Percentiles rank a stretch among this genome's conserved stretches.
phyloP scores from a whole-genome alignment of 2,329 filamentous ascomycete species.

The Shiraia bambusicola region DNA sequence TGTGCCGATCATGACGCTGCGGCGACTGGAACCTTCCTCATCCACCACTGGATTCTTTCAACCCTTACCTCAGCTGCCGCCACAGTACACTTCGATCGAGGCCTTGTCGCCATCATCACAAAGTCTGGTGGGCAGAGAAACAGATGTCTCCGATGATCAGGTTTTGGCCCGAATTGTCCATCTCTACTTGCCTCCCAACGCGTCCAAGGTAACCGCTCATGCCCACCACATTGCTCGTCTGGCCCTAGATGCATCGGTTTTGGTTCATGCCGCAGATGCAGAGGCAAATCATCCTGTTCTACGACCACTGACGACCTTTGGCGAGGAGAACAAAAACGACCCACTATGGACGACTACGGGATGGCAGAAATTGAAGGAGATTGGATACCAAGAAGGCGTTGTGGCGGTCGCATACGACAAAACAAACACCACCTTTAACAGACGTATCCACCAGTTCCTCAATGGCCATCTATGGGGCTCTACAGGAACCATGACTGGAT shows the following conservation, averaged over 20 bases:
- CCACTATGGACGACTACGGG: conserved; percentile 66
- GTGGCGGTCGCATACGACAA: conserved; percentile 63
- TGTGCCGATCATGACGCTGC: conserved; percentile 28
- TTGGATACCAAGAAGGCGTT: conserved; percentile 60
- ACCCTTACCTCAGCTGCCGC: conserved; percentile 24
- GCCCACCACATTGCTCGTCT: conserved; percentile 24
- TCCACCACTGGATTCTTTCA: conserved; percentile 39
- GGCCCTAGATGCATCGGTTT: conserved; percentile 19
- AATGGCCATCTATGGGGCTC: conserved; percentile 60
- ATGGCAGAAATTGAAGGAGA: conserved; percentile 63
- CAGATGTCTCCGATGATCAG: conserved; percentile 21
- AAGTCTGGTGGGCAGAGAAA: not conserved
- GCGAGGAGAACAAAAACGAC: conserved; percentile 53
- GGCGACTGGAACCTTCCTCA: conserved; percentile 18
- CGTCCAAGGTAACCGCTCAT: conserved; percentile 13
- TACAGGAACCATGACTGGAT: conserved; percentile 63
- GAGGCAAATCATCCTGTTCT: conserved; percentile 66
- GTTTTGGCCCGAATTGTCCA: conserved; percentile 23
- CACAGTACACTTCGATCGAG: conserved; percentile 23
- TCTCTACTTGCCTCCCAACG: conserved; percentile 24
- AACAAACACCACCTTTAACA: conserved; percentile 52
- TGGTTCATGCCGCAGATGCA: conserved; percentile 57
- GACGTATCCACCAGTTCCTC: conserved; percentile 63
- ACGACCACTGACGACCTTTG: conserved; percentile 62
- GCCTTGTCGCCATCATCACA: not conserved